Conservation (phyloP, 2,329 filamentous ascomycete species). For the Didymella keratinophila region DNA sequence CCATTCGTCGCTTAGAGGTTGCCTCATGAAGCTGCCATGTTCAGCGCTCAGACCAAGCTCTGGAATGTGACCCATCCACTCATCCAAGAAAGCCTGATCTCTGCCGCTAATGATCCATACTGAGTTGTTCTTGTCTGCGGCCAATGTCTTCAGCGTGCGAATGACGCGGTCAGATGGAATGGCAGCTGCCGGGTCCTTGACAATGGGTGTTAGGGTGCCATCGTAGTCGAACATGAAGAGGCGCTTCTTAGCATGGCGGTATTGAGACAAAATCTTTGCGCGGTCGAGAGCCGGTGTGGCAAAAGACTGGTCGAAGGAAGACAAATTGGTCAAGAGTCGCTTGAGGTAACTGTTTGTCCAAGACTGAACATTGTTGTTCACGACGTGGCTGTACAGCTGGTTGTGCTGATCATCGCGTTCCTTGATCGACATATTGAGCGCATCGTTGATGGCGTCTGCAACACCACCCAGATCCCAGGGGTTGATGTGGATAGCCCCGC, state of each 20-base stretch:
- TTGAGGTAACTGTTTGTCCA: constrained; percentile 85
- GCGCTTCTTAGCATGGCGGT: constrained; percentile 76
- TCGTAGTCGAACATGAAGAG: constrained; percentile 99
- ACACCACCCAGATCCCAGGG: constrained; percentile 91
- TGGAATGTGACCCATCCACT: constrained; percentile 90
- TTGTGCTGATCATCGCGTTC: constrained; percentile 73
- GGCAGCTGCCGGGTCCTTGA: constrained; percentile 87
- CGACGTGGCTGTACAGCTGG: constrained; percentile 82
- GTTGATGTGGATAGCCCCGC: constrained; percentile 92
- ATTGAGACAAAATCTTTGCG: constrained; percentile 73
- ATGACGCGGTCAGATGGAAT: constrained; percentile 86
- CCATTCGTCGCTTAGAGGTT: constrained; percentile 80
- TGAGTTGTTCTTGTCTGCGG: constrained; percentile 79
- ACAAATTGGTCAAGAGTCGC: constrained; percentile 80
- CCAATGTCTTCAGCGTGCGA: constrained; percentile 78
- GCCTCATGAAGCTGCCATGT: constrained; percentile 92
- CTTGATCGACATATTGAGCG: constrained; percentile 75
- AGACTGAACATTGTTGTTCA: constrained; percentile 81
- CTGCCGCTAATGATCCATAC: constrained; percentile 99
- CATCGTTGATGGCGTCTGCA: constrained; percentile 81
- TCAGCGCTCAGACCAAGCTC: constrained; percentile 94
- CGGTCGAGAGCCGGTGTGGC: constrained; percentile 85
- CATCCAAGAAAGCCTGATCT: constrained; percentile 87
- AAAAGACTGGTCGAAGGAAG: constrained; percentile 75
- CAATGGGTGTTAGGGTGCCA: constrained; percentile 92